These are phyloP conservation scores for Asterella californica DNA, from an alignment of 225 moss, liverwort and hornwort genomes.

Conservation along the genomic window DNA sequence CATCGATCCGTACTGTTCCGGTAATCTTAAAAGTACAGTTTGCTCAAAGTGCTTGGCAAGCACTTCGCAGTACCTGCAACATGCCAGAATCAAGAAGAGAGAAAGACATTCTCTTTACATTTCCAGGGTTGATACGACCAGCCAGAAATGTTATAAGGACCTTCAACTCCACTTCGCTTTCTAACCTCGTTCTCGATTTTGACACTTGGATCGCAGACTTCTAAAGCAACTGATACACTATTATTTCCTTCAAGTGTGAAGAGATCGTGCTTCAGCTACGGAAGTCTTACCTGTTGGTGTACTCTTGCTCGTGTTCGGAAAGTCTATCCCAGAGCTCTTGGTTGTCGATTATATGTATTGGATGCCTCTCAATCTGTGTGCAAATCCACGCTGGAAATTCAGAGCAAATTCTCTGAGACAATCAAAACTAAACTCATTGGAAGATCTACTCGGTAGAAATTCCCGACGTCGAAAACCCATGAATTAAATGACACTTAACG, in stretches of 20 bases:
- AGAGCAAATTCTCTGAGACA: not conserved
- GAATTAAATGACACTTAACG: not conserved
- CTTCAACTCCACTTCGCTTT: not conserved
- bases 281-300: conserved; percentile 47
- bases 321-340: conserved; percentile 63
- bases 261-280: not conserved
- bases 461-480: not conserved
- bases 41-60: conserved; percentile 74
- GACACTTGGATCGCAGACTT: no score
- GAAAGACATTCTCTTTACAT: not conserved
- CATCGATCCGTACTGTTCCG: conserved; percentile 66
- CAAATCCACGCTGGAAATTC: conserved; percentile 1
- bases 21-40: conserved; percentile 63
- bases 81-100: not conserved
- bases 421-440: no score
- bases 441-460: not conserved
- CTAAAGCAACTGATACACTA: no score
- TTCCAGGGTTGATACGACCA: not conserved
- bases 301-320: conserved; percentile 64
- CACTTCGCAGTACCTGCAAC: conserved; percentile 52
- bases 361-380: conserved; percentile 64
- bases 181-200: not conserved
- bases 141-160: no score
- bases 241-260: not conserved
- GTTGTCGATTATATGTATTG: conserved; percentile 56